Evolutionary conservation across 1,284 basidiomycete species (phyloP).

Genomic region (Apiotrichum akiyoshidainum): DNA sequence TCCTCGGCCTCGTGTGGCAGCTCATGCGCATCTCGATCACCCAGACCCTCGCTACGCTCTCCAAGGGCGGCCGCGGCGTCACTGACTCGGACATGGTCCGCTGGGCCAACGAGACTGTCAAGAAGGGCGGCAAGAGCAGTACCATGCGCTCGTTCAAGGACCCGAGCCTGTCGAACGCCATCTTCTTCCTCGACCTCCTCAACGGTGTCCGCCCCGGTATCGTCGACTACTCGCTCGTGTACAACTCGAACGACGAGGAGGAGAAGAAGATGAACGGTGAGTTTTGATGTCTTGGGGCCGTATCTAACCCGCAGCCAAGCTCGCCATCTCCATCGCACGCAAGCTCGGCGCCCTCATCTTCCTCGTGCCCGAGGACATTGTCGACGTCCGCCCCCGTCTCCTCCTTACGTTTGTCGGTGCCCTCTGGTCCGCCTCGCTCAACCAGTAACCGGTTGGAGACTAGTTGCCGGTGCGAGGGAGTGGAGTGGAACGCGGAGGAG

Average conservation of each 20-base stretch:
- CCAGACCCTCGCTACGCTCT: conserved; percentile 79
- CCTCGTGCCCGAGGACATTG: conserved; percentile 91
- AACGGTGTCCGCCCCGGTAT: conserved; percentile 90
- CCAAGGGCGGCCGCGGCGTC: conserved; percentile 70
- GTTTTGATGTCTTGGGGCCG: conserved; percentile 26
- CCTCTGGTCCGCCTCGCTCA: conserved; percentile 41
- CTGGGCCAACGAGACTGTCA: conserved; percentile 91
- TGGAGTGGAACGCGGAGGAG: no score
- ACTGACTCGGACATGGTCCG: conserved; percentile 90
- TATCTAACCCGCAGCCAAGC: conserved; percentile 63
- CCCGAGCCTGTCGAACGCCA: conserved; percentile 77
- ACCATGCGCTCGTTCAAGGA: conserved; percentile 92
- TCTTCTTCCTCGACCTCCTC: conserved; percentile 92
- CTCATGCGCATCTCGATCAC: conserved; percentile 87
- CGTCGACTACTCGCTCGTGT: conserved; percentile 84
- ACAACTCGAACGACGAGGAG: conserved; percentile 58
- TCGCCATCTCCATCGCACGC: conserved; percentile 95
- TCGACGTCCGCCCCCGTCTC: conserved; percentile 77
- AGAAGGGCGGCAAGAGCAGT: conserved; percentile 63
- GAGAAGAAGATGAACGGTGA: conserved; percentile 87
- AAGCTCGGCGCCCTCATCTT: conserved; percentile 98
- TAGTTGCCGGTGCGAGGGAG: no score
- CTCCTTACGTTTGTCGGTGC: conserved; percentile 59
- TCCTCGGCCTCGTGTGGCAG: conserved; percentile 96
- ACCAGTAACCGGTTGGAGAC: conserved; percentile 20